phyloP scores from a whole-genome alignment of 2,329 filamentous ascomycete genomes.

The Diaporthe ilicicola region DNA sequence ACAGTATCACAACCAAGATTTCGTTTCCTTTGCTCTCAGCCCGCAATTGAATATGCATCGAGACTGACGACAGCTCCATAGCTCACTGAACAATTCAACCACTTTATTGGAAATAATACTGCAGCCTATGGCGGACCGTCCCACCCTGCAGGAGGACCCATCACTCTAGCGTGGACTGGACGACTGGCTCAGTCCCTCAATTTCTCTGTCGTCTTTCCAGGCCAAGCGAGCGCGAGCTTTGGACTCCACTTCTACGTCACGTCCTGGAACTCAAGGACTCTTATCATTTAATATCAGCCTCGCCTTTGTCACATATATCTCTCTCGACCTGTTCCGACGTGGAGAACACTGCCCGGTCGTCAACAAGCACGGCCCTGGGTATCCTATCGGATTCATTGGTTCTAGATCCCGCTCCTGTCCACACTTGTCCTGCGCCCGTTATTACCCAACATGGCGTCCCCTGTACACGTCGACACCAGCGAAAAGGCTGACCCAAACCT shows the following conservation, averaged over 20 bases:
- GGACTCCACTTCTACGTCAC: slow-evolving; percentile 13
- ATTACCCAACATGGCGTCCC: slow-evolving; percentile 31
- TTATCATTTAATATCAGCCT: slow-evolving; percentile 18
- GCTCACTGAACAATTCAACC: not conserved
- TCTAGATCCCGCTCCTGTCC: slow-evolving; percentile 9
- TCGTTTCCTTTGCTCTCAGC: not conserved
- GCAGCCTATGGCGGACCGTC: not conserved
- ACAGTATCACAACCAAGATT: not conserved
- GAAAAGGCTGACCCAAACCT: slow-evolving; percentile 27
- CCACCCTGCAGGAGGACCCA: not conserved
- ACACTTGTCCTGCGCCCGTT: not conserved
- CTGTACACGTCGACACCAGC: slow-evolving; percentile 29
- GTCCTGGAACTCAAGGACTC: slow-evolving; percentile 14
- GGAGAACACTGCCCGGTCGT: slow-evolving; percentile 14
- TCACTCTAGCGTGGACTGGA: not conserved
- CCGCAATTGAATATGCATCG: not conserved
- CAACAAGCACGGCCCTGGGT: slow-evolving; percentile 8
- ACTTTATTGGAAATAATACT: not conserved
- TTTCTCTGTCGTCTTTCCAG: not conserved
- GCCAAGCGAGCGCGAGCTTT: not conserved
- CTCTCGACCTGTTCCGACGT: slow-evolving; percentile 11
- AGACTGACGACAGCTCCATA: not conserved
- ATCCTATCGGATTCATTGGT: slow-evolving; percentile 5
- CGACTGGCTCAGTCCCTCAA: not conserved
- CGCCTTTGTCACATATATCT: slow-evolving; percentile 25